Percentiles rank a stretch among this genome's conserved stretches.
phyloP scores from a whole-genome alignment of 2,329 filamentous ascomycete genomes.

The Sporothrix sp. region DNA sequence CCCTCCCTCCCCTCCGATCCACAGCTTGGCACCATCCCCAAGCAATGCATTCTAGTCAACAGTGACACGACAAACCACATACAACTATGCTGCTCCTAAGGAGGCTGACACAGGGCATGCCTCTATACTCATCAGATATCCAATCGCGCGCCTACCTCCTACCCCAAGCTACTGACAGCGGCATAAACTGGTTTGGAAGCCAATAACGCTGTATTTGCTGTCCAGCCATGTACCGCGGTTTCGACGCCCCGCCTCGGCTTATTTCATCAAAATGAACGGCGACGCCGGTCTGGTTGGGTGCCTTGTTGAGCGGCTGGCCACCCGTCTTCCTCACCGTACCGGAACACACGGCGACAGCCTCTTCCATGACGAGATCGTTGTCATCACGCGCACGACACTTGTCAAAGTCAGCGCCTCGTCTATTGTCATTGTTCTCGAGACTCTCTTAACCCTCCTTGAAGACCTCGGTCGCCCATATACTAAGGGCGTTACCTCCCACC shows the following conservation, averaged over 20 bases:
- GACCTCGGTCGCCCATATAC: conserved; percentile 45
- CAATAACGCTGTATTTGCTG: neutral
- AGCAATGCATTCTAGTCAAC: too few species aligned
- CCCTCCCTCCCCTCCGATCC: neutral
- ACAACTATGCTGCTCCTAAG: too few species aligned
- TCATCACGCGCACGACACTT: conserved; percentile 51
- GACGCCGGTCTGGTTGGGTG: conserved; percentile 51
- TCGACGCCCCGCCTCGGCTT: neutral
- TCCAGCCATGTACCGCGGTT: conserved; percentile 4
- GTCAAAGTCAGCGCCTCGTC: conserved; percentile 48
- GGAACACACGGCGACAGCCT: conserved; percentile 48
- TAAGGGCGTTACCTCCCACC: conserved; percentile 40
- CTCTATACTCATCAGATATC: too few species aligned
- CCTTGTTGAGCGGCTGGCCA: conserved; percentile 52
- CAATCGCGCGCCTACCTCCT: too few species aligned
- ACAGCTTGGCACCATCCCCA: neutral
- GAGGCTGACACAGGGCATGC: too few species aligned
- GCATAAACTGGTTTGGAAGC: conserved; percentile 4
- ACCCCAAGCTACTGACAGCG: neutral
- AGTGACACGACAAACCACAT: too few species aligned
- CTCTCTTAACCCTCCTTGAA: conserved; percentile 48
- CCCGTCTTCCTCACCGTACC: conserved; percentile 54
- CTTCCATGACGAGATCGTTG: conserved; percentile 50
- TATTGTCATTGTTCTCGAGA: conserved; percentile 45
- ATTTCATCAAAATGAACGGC: conserved; percentile 42